These are phyloP conservation scores for Acmispon strigosus DNA, from an alignment of 306 rosid species.

Conservation along the genomic window DNA sequence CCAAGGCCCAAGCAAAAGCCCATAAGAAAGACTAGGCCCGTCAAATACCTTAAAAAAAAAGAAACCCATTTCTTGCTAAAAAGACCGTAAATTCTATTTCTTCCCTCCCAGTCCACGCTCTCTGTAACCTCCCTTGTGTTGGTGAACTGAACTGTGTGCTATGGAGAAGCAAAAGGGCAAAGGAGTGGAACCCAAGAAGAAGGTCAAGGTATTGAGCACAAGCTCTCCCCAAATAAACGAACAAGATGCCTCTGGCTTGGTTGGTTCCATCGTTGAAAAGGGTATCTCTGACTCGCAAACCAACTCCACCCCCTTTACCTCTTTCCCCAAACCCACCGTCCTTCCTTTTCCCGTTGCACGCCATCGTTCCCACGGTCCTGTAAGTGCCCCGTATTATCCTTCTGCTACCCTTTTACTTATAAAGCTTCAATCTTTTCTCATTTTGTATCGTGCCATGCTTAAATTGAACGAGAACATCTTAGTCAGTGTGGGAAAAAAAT, in stretches of 20 bases:
- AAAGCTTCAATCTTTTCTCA: not conserved
- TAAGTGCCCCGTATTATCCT: slow-evolving; percentile 12
- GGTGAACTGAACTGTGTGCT: not conserved
- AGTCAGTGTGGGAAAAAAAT: not conserved
- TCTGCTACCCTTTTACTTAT: not conserved
- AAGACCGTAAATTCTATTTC: not conserved
- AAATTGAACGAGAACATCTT: not conserved
- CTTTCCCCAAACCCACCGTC: slow-evolving; percentile 57
- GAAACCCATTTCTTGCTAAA: too few relatives aligned
- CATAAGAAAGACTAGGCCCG: too few relatives aligned
- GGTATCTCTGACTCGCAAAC: slow-evolving; percentile 51
- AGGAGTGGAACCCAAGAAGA: slow-evolving; percentile 32
- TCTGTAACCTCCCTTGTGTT: not conserved
- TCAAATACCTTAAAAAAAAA: too few relatives aligned
- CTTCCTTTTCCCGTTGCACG: slow-evolving; percentile 92
- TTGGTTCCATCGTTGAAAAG: slow-evolving; percentile 83
- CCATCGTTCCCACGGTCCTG: slow-evolving; percentile 91
- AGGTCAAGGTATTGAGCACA: slow-evolving; percentile 31
- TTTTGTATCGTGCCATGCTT: not conserved
- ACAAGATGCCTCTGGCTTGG: slow-evolving; percentile 30
- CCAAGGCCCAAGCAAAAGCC: too few relatives aligned
- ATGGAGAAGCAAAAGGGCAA: slow-evolving; percentile 45
- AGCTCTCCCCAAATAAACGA: slow-evolving; percentile 36
- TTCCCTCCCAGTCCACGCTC: not conserved
- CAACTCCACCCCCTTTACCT: slow-evolving; percentile 12